Percentiles rank a stretch among this genome's conserved stretches.
Conservation (phyloP, 495 filamentous ascomycete species). For the Cladorrhinum samala region DNA sequence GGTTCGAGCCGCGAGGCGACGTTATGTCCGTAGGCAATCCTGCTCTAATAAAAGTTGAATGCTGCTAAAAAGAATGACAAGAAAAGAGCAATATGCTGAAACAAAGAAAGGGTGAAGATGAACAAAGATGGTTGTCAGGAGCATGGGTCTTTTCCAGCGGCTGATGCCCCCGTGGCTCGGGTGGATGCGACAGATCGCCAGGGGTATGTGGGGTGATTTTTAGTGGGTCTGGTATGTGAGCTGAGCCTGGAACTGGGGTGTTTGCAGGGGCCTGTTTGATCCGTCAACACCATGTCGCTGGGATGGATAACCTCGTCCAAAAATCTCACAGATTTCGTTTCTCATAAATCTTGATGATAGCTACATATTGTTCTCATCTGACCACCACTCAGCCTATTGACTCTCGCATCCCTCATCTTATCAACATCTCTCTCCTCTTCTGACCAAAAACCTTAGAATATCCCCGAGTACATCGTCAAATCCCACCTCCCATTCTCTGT, state of each 20-base stretch:
- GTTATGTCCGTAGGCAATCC: too few species aligned
- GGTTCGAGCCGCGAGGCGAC: not conserved
- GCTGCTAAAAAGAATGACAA: conserved; percentile 2
- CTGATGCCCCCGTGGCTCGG: not conserved
- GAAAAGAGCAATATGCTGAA: not conserved
- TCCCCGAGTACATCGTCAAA: conserved; percentile 13
- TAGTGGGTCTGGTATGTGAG: not conserved
- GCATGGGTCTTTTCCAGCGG: too few species aligned
- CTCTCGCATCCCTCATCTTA: not conserved
- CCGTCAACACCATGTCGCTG: not conserved
- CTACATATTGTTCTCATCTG: not conserved
- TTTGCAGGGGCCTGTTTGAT: not conserved
- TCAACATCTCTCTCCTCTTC: not conserved
- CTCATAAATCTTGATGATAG: too few species aligned
- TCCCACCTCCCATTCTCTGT: conserved; percentile 17
- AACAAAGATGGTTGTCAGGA: not conserved
- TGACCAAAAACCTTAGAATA: conserved; percentile 9
- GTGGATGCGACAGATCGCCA: not conserved
- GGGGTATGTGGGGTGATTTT: not conserved
- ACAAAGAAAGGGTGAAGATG: not conserved
- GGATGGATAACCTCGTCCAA: not conserved
- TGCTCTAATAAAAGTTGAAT: too few species aligned
- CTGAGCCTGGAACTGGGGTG: not conserved
- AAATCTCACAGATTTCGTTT: too few species aligned
- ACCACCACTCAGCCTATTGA: not conserved